Conservation (phyloP, 2,329 filamentous ascomycete species). For the Xylaria sp. region DNA sequence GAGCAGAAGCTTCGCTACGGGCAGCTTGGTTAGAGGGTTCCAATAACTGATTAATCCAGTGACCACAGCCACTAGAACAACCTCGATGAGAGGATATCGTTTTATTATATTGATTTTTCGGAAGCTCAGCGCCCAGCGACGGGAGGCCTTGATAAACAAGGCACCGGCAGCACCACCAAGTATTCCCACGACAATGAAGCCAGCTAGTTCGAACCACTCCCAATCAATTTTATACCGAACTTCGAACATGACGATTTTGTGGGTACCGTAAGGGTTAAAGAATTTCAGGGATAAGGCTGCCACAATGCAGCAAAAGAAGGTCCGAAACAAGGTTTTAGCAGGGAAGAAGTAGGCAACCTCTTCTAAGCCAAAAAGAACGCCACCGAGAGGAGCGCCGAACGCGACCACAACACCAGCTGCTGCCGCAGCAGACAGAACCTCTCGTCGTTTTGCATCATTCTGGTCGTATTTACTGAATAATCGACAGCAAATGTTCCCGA, state of each 20-base stretch:
- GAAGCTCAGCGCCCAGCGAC: slow-evolving; percentile 89
- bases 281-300: slow-evolving; percentile 94
- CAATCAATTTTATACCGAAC: slow-evolving; percentile 91
- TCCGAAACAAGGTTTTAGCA: slow-evolving; percentile 94
- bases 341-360: slow-evolving; percentile 98
- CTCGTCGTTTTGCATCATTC: slow-evolving; percentile 93
- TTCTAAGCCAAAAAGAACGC: slow-evolving; percentile 91
- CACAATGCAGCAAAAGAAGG: slow-evolving; percentile 97
- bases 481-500: slow-evolving; percentile 94
- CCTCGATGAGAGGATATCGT: slow-evolving; percentile 84
- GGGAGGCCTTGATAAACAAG: slow-evolving; percentile 95
- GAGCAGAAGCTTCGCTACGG: slow-evolving; percentile 89
- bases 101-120: slow-evolving; percentile 85
- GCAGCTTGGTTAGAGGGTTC: slow-evolving; percentile 89
- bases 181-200: slow-evolving; percentile 87
- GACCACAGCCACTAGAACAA: slow-evolving; percentile 84
- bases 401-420: slow-evolving; percentile 93
- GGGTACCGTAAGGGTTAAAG: slow-evolving; percentile 92
- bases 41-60: slow-evolving; percentile 91
- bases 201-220: slow-evolving; percentile 89
- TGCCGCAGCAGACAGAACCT: slow-evolving; percentile 91
- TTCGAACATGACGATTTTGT: slow-evolving; percentile 96
- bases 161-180: slow-evolving; percentile 88
- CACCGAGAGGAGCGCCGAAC: slow-evolving; percentile 88
- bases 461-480: slow-evolving; percentile 93